Conservation (phyloP, 805 yeast species). For the Candida awuae region DNA sequence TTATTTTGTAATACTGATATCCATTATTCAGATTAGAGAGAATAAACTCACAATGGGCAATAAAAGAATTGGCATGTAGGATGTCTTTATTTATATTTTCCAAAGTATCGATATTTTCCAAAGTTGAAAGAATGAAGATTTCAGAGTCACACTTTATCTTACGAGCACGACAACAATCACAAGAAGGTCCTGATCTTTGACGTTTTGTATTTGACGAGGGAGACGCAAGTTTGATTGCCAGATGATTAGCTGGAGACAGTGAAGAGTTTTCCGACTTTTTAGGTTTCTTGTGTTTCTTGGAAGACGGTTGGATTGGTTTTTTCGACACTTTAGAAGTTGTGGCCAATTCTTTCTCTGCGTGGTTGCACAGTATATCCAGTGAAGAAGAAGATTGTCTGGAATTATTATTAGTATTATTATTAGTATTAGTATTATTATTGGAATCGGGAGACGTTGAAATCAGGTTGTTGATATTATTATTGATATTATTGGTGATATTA, state of each 20-base stretch:
- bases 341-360: constrained; percentile 6
- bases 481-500: too few species aligned
- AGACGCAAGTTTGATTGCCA: constrained; percentile 27
- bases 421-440: too few species aligned
- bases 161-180: constrained; percentile 61
- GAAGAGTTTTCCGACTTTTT: neutral
- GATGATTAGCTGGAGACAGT: constrained; percentile 3
- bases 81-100: neutral
- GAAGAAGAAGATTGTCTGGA: constrained; percentile 1
- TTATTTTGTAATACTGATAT: constrained; percentile 25
- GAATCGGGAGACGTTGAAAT: too few species aligned
- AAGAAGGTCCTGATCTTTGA: constrained; percentile 68
- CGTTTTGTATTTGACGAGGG: constrained; percentile 31
- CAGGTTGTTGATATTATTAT: too few species aligned
- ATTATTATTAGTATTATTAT: too few species aligned
- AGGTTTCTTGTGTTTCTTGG: too few species aligned
- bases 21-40: constrained; percentile 15
- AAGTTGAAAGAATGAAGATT: constrained; percentile 30
- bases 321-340: neutral
- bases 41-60: constrained; percentile 27
- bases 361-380: constrained; percentile 4
- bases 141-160: constrained; percentile 71
- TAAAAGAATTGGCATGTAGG: constrained; percentile 15
- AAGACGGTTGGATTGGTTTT: neutral
- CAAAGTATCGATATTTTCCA: constrained; percentile 9